Evolutionary conservation across 2,329 filamentous ascomycete genomes (phyloP).

Genomic region (Purpureocillium takamizusanense): DNA sequence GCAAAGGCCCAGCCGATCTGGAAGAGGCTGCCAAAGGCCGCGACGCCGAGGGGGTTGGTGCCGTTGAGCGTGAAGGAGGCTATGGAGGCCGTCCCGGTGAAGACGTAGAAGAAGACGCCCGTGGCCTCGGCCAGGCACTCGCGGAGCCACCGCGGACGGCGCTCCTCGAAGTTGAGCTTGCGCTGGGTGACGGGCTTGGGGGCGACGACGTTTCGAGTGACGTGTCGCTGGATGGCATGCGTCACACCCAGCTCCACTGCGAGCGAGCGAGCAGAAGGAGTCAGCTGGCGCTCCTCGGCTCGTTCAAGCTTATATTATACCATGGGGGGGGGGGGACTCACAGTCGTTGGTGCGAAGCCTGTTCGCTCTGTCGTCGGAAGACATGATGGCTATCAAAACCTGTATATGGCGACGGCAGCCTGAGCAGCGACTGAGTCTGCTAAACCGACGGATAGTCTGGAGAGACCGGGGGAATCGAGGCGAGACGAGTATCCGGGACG

Average conservation of each 20-base stretch:
- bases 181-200: slow-evolving; percentile 41
- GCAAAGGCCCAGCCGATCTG: slow-evolving; percentile 47
- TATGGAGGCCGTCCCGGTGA: slow-evolving; percentile 43
- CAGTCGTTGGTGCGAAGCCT: no score
- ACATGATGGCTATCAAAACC: no score
- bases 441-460: no score
- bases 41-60: slow-evolving; percentile 21
- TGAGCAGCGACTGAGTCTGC: no score
- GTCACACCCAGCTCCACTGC: slow-evolving; percentile 41
- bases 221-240: slow-evolving; percentile 41
- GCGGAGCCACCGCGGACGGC: slow-evolving; percentile 41
- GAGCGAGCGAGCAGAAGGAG: no score
- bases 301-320: no score
- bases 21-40: slow-evolving; percentile 37
- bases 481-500: no score
- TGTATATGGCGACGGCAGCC: no score
- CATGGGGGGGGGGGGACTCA: no score
- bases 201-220: slow-evolving; percentile 38
- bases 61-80: slow-evolving; percentile 40
- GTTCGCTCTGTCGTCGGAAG: no score
- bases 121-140: slow-evolving; percentile 48
- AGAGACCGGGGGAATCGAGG: no score
- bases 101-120: slow-evolving; percentile 48
- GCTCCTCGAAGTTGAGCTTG: slow-evolving; percentile 44
- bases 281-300: no score